Evolutionary conservation across 2,329 filamentous ascomycete species (phyloP).

Genomic region (Chaetomium sp.): DNA sequence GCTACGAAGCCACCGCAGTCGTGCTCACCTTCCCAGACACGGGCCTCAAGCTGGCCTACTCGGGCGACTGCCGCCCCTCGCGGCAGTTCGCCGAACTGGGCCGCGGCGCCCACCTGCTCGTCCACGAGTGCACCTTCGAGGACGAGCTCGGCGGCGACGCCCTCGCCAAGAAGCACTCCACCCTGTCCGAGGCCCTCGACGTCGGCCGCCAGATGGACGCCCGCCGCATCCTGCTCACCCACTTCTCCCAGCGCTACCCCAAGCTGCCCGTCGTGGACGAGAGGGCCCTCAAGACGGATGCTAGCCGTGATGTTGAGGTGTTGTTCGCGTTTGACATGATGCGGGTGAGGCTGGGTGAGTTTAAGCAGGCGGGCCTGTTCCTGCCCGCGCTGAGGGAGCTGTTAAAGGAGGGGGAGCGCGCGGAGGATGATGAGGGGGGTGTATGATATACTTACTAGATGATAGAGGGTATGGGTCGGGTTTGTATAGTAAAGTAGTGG

Average conservation of each 20-base stretch:
- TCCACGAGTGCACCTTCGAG: slow-evolving; percentile 96
- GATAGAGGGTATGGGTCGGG: neutral
- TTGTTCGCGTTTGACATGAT: slow-evolving; percentile 80
- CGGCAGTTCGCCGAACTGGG: slow-evolving; percentile 70
- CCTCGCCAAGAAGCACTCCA: slow-evolving; percentile 84
- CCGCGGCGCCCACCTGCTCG: slow-evolving; percentile 73
- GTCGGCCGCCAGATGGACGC: slow-evolving; percentile 80
- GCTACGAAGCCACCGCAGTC: slow-evolving; percentile 73
- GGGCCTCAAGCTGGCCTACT: slow-evolving; percentile 87
- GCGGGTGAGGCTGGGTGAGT: slow-evolving; percentile 70
- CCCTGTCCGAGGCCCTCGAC: slow-evolving; percentile 79
- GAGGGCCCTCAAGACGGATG: slow-evolving; percentile 32
- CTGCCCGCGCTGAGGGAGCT: slow-evolving; percentile 61
- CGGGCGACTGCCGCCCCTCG: slow-evolving; percentile 87
- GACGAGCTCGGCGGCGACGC: slow-evolving; percentile 81
- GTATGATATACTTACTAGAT: neutral
- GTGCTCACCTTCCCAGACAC: slow-evolving; percentile 72
- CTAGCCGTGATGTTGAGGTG: slow-evolving; percentile 57
- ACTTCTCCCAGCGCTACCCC: slow-evolving; percentile 93
- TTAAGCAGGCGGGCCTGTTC: slow-evolving; percentile 65
- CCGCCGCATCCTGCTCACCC: slow-evolving; percentile 79
- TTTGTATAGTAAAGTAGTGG: neutral
- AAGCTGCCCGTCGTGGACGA: slow-evolving; percentile 58
- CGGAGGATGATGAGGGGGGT: slow-evolving; percentile 29
- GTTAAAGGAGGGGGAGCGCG: slow-evolving; percentile 48